phyloP scores from a whole-genome alignment of 768 basidiomycete genomes.

The Thelephora ganbajun region DNA sequence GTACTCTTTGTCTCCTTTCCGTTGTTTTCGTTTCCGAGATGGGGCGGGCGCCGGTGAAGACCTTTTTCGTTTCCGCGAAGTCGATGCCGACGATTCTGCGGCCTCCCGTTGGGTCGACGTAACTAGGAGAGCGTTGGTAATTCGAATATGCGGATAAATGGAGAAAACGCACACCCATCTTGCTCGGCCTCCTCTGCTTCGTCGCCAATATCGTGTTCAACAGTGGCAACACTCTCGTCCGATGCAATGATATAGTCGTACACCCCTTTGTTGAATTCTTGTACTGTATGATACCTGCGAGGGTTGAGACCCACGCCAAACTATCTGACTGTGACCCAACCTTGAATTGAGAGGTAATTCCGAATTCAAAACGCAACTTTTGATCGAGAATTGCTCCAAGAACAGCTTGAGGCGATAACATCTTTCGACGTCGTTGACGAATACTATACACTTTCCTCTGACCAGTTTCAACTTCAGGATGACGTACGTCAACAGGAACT shows the following conservation, averaged over 20 bases:
- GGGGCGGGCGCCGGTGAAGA: slow-evolving; percentile 23
- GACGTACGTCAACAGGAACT: slow-evolving; percentile 91
- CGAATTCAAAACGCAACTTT: slow-evolving; percentile 90
- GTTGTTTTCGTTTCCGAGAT: slow-evolving; percentile 34
- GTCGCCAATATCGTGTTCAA: slow-evolving; percentile 34
- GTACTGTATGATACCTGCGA: slow-evolving; percentile 82
- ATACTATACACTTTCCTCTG: slow-evolving; percentile 91
- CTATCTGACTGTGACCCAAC: slow-evolving; percentile 19
- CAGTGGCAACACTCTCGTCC: slow-evolving; percentile 61
- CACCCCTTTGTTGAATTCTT: slow-evolving; percentile 97
- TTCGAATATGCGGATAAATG: not conserved
- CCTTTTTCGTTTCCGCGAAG: slow-evolving; percentile 46
- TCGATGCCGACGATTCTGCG: slow-evolving; percentile 11
- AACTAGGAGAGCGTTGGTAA: slow-evolving; percentile 30
- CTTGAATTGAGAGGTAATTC: slow-evolving; percentile 92
- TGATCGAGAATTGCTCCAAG: slow-evolving; percentile 93
- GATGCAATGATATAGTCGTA: slow-evolving; percentile 99
- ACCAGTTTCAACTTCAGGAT: slow-evolving; percentile 93
- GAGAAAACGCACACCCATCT: slow-evolving; percentile 19
- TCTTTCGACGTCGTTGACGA: slow-evolving; percentile 92
- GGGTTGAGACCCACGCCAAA: not conserved
- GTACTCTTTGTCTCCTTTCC: slow-evolving; percentile 58
- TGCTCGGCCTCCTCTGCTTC: slow-evolving; percentile 29
- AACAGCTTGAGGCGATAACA: slow-evolving; percentile 96
- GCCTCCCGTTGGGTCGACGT: slow-evolving; percentile 36